Conservation (phyloP, 768 basidiomycete species). For the Nidularia sp. region DNA sequence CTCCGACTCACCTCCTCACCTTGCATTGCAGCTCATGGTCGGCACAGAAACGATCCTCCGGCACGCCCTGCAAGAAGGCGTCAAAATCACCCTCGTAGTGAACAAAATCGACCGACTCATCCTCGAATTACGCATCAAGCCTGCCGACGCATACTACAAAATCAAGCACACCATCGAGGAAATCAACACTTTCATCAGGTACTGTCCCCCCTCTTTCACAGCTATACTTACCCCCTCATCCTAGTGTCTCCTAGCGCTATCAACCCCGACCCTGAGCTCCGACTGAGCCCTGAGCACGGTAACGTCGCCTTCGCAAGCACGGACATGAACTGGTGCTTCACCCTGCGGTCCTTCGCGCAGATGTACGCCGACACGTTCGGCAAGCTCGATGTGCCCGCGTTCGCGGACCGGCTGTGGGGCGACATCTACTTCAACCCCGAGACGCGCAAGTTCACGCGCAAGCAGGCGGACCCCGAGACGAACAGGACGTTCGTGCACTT, state of each 20-base stretch:
- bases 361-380: constrained; percentile 95
- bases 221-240: constrained; percentile 3
- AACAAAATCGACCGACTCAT: constrained; percentile 99
- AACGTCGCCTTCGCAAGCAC: constrained; percentile 98
- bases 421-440: constrained; percentile 92
- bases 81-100: constrained; percentile 88
- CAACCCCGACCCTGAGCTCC: constrained; percentile 82
- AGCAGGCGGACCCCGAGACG: constrained; percentile 73
- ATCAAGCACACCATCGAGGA: constrained; percentile 99
- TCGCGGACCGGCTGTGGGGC: constrained; percentile 94
- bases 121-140: constrained; percentile 92
- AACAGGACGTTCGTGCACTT: constrained; percentile 92
- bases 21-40: constrained; percentile 73
- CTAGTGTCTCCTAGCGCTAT: constrained; percentile 48
- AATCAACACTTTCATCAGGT: constrained; percentile 96
- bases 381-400: constrained; percentile 75
- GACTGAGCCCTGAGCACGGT: constrained; percentile 90
- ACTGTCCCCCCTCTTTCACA: constrained; percentile 9
- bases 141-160: constrained; percentile 96
- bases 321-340: constrained; percentile 98
- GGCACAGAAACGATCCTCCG: constrained; percentile 86
- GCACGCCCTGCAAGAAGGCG: constrained; percentile 83
- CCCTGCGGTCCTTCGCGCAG: constrained; percentile 87
- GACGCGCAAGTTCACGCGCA: constrained; percentile 85
- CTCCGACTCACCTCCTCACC: constrained; percentile 8